A percentile compares a stretch with the other conserved stretches of the same genome.
Conservation (phyloP, 805 yeast species). For the Hanseniaspora taiwanica region DNA sequence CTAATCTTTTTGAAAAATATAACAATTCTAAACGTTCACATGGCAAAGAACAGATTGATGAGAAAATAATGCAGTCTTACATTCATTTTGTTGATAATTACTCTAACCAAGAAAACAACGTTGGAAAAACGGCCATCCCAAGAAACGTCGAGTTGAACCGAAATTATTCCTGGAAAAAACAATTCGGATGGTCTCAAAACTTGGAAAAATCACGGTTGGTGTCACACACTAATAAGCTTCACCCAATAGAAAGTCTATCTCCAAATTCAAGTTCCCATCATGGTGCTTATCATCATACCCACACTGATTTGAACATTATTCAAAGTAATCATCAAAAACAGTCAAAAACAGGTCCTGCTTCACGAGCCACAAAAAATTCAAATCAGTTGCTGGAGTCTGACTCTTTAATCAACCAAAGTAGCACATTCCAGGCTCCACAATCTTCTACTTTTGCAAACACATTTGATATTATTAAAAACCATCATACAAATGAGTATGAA, state of each 20-base stretch:
- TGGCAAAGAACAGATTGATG: slow-evolving; percentile 36
- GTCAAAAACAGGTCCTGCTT: too few relatives aligned
- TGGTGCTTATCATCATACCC: neutral
- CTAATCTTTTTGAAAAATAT: neutral
- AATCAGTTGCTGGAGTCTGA: neutral
- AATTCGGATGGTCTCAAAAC: slow-evolving; percentile 20
- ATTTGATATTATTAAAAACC: too few relatives aligned
- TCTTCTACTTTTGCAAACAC: neutral
- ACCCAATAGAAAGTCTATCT: neutral
- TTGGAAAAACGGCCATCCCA: slow-evolving; percentile 22
- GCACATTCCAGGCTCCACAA: neutral
- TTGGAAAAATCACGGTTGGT: neutral
- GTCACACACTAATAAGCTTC: neutral
- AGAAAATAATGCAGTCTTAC: slow-evolving; percentile 87
- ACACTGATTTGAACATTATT: neutral
- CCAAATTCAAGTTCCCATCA: neutral
- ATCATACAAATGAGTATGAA: neutral
- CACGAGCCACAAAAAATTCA: neutral
- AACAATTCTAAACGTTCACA: too few relatives aligned
- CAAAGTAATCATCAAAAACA: too few relatives aligned
- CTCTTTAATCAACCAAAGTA: neutral
- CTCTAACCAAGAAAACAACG: slow-evolving; percentile 32
- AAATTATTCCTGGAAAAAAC: slow-evolving; percentile 23
- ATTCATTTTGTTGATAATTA: slow-evolving; percentile 79
- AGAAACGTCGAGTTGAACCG: slow-evolving; percentile 8